Evolutionary conservation across 2,329 filamentous ascomycete species (phyloP).

Genomic region (Thermochaetoides dissita): DNA sequence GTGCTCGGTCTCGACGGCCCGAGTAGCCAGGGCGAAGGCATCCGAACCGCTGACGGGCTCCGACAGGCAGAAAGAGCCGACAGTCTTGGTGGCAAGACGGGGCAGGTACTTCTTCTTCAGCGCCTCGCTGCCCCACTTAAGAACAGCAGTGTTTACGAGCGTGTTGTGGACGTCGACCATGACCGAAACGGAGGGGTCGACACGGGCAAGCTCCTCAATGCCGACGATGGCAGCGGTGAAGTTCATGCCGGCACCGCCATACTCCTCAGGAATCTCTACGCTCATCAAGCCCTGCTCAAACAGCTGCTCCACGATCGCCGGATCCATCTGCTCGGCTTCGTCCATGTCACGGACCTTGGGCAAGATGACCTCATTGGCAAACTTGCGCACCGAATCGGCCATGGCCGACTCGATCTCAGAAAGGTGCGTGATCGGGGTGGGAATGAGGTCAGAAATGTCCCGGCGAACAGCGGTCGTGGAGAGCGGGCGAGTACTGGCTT

Average conservation of each 20-base stretch:
- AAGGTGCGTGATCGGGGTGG: constrained; percentile 84
- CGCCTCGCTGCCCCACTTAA: constrained; percentile 68
- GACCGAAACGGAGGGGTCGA: constrained; percentile 90
- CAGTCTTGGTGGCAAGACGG: constrained; percentile 75
- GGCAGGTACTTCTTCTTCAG: constrained; percentile 80
- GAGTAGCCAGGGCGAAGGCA: constrained; percentile 87
- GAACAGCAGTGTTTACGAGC: constrained; percentile 80
- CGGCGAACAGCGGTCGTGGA: constrained; percentile 45
- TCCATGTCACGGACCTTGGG: constrained; percentile 96
- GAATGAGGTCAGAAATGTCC: constrained; percentile 56
- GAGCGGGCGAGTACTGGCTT: constrained; percentile 34
- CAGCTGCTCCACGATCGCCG: constrained; percentile 71
- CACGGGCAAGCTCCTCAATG: constrained; percentile 88
- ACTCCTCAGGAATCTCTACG: constrained; percentile 94
- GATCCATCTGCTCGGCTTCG: constrained; percentile 89
- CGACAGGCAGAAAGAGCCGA: constrained; percentile 84
- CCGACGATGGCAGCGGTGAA: constrained; percentile 92
- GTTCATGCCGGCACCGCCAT: constrained; percentile 94
- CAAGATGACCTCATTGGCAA: constrained; percentile 74
- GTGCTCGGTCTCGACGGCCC: constrained; percentile 66
- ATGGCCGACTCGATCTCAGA: constrained; percentile 83
- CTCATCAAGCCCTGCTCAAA: constrained; percentile 98
- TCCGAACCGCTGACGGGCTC: constrained; percentile 90
- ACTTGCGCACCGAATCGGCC: constrained; percentile 80
- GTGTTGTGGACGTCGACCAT: constrained; percentile 98